Evolutionary conservation across 306 rosid genomes (phyloP).

Genomic region (Parietaria judaica): DNA sequence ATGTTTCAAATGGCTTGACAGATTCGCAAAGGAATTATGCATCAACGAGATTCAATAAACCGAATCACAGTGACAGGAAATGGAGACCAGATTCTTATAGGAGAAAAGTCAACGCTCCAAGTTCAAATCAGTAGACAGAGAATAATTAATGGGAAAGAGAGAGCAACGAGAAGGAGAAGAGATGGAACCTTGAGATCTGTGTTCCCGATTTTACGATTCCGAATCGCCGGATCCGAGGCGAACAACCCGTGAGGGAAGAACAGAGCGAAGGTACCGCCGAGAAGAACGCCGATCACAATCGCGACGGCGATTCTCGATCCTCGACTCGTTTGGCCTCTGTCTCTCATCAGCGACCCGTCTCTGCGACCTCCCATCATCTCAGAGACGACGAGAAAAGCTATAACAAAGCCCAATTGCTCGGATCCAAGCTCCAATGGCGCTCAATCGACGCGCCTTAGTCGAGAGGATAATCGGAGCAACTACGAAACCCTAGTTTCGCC

Average conservation of each 20-base stretch:
- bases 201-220: neutral
- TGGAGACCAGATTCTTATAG: neutral
- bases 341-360: conserved; percentile 63
- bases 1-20: too few species aligned
- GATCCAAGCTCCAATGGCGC: conserved; percentile 3
- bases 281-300: conserved; percentile 47
- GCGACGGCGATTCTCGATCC: conserved; percentile 48
- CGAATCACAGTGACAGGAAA: too few species aligned
- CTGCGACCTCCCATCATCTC: conserved; percentile 37
- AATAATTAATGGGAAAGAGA: neutral
- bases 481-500: conserved; percentile 6
- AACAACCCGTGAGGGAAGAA: conserved; percentile 54
- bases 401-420: neutral
- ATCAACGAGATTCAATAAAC: too few species aligned
- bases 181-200: neutral
- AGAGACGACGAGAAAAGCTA: neutral
- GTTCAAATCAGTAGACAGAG: neutral
- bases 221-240: conserved; percentile 27
- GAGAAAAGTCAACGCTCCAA: neutral
- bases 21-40: neutral
- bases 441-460: neutral
- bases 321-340: conserved; percentile 22
- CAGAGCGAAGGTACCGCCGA: conserved; percentile 65
- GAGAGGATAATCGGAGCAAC: conserved; percentile 8
- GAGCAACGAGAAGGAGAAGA: conserved; percentile 1